Percentiles rank a stretch among this genome's conserved stretches.
These are phyloP conservation scores for Trichocladium antarcticum DNA, from an alignment of 495 filamentous ascomycete species.

Conservation along the genomic window DNA sequence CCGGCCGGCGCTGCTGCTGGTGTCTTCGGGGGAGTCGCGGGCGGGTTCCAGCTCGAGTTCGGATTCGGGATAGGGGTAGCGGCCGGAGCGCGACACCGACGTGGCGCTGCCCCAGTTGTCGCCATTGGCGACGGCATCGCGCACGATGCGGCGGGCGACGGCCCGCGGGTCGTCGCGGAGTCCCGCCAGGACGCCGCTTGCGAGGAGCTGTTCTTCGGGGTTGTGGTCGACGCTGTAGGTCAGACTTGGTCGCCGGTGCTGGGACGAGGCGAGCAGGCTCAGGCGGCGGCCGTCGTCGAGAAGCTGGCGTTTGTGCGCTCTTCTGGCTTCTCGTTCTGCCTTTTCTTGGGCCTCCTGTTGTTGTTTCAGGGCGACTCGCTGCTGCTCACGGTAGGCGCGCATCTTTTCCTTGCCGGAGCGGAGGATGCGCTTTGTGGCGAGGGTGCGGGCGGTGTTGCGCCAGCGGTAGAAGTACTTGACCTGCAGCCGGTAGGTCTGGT, in stretches of 20 bases:
- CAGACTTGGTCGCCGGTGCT: conserved; percentile 4
- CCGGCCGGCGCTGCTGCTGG: conserved; percentile 13
- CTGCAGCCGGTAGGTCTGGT: conserved; percentile 30
- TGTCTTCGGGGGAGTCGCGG: neutral
- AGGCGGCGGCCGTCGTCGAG: conserved; percentile 15
- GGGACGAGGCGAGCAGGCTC: conserved; percentile 6
- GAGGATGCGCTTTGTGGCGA: conserved; percentile 25
- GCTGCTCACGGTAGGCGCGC: conserved; percentile 19
- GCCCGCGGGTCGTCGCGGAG: conserved; percentile 26
- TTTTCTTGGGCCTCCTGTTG: conserved; percentile 28
- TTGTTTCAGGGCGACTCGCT: conserved; percentile 17
- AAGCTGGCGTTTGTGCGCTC: conserved; percentile 16
- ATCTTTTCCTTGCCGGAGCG: conserved; percentile 25
- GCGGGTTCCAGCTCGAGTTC: conserved; percentile 16
- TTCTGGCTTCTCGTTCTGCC: conserved; percentile 18
- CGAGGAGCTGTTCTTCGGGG: conserved; percentile 34
- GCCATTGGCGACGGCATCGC: neutral
- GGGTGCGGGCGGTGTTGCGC: conserved; percentile 30
- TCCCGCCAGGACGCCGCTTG: conserved; percentile 32
- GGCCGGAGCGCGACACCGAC: conserved; percentile 2
- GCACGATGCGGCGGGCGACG: conserved; percentile 23
- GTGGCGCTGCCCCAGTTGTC: conserved; percentile 3
- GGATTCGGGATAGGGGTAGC: conserved; percentile 12
- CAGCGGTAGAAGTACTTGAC: conserved; percentile 41
- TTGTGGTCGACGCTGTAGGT: conserved; percentile 5